phyloP scores from a whole-genome alignment of 2,329 filamentous ascomycete genomes.

The Thelonectria olida region DNA sequence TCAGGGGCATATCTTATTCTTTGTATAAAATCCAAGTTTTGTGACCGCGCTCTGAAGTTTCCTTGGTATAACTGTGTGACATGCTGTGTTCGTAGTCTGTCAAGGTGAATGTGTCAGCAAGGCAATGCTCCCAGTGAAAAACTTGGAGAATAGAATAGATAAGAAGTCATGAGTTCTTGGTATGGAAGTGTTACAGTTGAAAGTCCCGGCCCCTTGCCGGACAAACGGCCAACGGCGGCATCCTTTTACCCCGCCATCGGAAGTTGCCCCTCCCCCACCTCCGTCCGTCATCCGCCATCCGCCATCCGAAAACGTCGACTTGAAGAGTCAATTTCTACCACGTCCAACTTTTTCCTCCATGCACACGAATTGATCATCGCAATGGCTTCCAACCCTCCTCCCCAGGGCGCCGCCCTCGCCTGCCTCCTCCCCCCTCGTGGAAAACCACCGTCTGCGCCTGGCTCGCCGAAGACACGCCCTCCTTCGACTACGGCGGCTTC shows the following conservation, averaged over 20 bases:
- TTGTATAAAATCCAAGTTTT: constrained; percentile 34
- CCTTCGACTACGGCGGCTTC: constrained; percentile 96
- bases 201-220: too few species aligned
- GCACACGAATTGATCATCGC: too few species aligned
- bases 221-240: not conserved
- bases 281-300: not conserved
- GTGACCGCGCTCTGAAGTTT: not conserved
- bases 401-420: constrained; percentile 54
- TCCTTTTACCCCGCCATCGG: constrained; percentile 13
- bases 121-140: too few species aligned
- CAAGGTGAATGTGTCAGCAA: too few species aligned
- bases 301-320: constrained; percentile 4
- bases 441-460: constrained; percentile 82
- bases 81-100: too few species aligned
- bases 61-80: too few species aligned
- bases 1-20: constrained; percentile 32
- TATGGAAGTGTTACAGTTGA: not conserved
- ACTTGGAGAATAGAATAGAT: too few species aligned
- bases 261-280: constrained; percentile 10
- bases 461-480: constrained; percentile 96
- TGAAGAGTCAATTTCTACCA: not conserved
- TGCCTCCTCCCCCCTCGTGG: constrained; percentile 89
- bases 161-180: not conserved
- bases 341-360: not conserved
- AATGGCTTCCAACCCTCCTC: constrained; percentile 25